A percentile compares a stretch with the other conserved stretches of the same genome.
Conservation (phyloP, 345 rosid species). For the Salix koriyanagi region DNA sequence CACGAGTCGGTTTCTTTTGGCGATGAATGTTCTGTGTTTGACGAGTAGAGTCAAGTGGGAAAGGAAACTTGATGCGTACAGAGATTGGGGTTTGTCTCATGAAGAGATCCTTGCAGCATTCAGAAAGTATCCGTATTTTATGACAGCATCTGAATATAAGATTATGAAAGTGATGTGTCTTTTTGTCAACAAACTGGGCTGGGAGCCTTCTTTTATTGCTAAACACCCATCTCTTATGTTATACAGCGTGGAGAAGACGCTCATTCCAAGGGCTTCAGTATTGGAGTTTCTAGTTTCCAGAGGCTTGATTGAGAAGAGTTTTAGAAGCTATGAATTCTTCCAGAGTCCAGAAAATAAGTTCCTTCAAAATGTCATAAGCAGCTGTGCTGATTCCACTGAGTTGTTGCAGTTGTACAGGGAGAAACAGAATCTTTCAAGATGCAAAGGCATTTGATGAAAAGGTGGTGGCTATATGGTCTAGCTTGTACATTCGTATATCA, state of each 20-base stretch:
- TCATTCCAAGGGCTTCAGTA: neutral
- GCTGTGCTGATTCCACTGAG: no score
- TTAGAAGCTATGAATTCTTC: neutral
- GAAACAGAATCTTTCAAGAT: no score
- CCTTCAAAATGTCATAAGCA: no score
- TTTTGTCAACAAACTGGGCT: constrained; percentile 39
- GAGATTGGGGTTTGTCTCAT: constrained; percentile 52
- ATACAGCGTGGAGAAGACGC: neutral
- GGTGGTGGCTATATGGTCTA: no score
- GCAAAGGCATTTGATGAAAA: no score
- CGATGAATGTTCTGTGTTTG: constrained; percentile 15
- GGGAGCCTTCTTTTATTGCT: neutral
- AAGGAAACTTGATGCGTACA: constrained; percentile 31
- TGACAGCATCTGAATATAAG: constrained; percentile 43
- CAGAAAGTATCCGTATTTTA: constrained; percentile 37
- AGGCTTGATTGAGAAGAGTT: neutral
- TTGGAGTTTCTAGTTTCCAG: neutral
- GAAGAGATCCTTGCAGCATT: constrained; percentile 40
- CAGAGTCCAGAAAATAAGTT: no score
- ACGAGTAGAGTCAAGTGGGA: constrained; percentile 38
- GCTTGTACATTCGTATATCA: no score
- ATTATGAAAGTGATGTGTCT: constrained; percentile 37
- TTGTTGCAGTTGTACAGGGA: no score
- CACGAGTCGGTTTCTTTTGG: constrained; percentile 34
- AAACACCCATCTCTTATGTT: neutral